These are phyloP conservation scores for Akanthomyces dipterigenus DNA, from an alignment of 2,329 filamentous ascomycete genomes.

Conservation along the genomic window DNA sequence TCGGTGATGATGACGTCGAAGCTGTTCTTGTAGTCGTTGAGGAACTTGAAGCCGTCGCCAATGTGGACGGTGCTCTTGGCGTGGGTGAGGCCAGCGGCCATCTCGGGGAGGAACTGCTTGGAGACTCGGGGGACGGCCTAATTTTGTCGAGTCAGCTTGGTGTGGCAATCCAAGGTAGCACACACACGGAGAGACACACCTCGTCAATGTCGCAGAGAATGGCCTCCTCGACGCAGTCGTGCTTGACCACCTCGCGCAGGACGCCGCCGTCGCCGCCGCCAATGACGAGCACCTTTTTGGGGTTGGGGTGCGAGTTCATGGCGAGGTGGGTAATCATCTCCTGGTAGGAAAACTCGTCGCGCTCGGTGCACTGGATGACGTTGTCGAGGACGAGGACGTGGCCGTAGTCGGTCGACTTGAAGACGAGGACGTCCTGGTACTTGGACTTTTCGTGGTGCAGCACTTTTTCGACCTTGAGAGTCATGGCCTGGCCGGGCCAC, in stretches of 20 bases:
- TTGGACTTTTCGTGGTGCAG: conserved; percentile 98
- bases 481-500: conserved; percentile 99
- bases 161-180: conserved; percentile 22
- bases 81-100: conserved; percentile 90
- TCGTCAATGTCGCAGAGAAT: conserved; percentile 98
- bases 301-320: conserved; percentile 97
- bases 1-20: conserved; percentile 99
- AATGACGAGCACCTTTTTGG: conserved; percentile 97
- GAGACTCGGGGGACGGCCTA: conserved; percentile 91
- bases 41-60: conserved; percentile 98
- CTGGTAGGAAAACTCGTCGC: conserved; percentile 98
- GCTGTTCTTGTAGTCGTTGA: conserved; percentile 90
- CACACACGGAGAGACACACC: conserved; percentile 38
- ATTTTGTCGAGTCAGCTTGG: neutral
- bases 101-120: conserved; percentile 93
- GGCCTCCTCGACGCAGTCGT: conserved; percentile 93
- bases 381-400: conserved; percentile 96
- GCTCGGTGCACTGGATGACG: conserved; percentile 97
- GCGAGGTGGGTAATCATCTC: conserved; percentile 99
- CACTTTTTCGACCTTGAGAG: conserved; percentile 93
- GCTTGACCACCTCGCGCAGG: conserved; percentile 97
- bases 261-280: conserved; percentile 97
- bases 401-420: conserved; percentile 95
- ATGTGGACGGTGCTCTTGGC: conserved; percentile 89
- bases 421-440: conserved; percentile 98